Base-by-base conservation (phyloP, 2,329 filamentous ascomycete genomes). In the Purpureocillium takamizusanense region DNA sequence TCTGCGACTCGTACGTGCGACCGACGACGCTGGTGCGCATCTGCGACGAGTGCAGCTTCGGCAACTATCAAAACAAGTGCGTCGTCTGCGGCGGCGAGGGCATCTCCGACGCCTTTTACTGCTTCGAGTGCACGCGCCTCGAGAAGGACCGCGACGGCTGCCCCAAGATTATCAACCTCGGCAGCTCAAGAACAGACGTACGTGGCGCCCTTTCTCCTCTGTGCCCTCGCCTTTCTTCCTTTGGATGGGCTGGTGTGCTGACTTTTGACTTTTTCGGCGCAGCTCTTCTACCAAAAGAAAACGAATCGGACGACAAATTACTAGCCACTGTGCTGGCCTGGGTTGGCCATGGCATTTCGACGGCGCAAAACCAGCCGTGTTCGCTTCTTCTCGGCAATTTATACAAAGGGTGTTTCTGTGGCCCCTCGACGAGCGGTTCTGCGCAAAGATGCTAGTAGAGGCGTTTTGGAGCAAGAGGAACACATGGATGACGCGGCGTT, bases 1-100 rank as follows among this genome's bases (percentile, higher is more conserved):
- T 98, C 44, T 98, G 92, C 78, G 92, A 98, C 63, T 94, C 86
- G 44, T 98, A 98, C 76, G 92, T 98, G 47, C 89, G 92, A 13
- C 92, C 92, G 11, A 98, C 92, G 21, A 97, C 92, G 8, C 82
- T 97, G 41, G 92, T 94, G 44, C 87, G 90, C 56, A 97, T 98
- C 69, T 98, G 92, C 72, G 92, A 98, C 70, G 92, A 98, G 69
- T 98, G 92, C 74, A 89, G 86, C 60, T 98, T 98, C 63, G 92
- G 92, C 58, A 98, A 98, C 74, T 98, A 95, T 72, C 92, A 97
- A 69, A 98, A 98, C 72, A 98, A 98, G 66, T 98, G 92, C 61
- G 88, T 98, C 51, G 92, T 98, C 32, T 98, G 92, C 65, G 92
- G 92, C 60, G 92, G 92, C 52, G 92, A 97, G 67, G 92, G 92